Percentiles rank a stretch among this genome's conserved stretches.
Evolutionary conservation across 306 rosid species (phyloP).

Genomic region (Rosa chinensis): DNA sequence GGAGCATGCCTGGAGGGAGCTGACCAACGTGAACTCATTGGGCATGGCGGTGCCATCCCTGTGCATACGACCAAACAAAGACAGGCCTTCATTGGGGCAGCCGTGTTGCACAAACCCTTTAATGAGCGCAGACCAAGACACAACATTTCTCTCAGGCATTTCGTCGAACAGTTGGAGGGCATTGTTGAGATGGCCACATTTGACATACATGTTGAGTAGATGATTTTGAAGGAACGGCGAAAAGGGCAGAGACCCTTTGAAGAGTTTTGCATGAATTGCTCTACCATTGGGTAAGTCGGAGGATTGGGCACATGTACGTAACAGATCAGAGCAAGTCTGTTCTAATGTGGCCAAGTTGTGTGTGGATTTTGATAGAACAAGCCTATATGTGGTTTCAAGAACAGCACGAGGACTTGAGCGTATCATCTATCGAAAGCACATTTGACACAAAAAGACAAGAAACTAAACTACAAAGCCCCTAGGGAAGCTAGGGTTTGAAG

Average conservation of each 20-base stretch:
- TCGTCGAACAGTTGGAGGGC: slow-evolving; percentile 72
- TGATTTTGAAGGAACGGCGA: slow-evolving; percentile 61
- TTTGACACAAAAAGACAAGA: too few relatives aligned
- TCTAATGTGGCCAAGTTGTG: slow-evolving; percentile 28
- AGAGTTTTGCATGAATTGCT: slow-evolving; percentile 56
- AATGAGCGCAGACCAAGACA: slow-evolving; percentile 70
- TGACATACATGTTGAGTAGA: slow-evolving; percentile 53
- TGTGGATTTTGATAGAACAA: slow-evolving; percentile 11
- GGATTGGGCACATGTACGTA: slow-evolving; percentile 39
- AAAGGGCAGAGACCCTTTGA: slow-evolving; percentile 48
- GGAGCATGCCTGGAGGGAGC: slow-evolving; percentile 75
- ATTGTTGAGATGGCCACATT: slow-evolving; percentile 41
- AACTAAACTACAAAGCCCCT: too few relatives aligned
- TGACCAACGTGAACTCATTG: slow-evolving; percentile 69
- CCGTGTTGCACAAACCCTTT: slow-evolving; percentile 55
- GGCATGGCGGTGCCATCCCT: slow-evolving; percentile 53
- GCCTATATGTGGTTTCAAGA: slow-evolving; percentile 3
- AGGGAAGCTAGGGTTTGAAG: too few relatives aligned
- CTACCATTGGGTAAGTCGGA: slow-evolving; percentile 45
- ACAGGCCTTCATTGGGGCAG: slow-evolving; percentile 41
- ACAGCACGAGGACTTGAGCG: neutral
- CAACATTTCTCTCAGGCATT: slow-evolving; percentile 66
- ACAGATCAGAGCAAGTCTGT: slow-evolving; percentile 35
- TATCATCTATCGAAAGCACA: neutral
- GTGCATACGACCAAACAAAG: slow-evolving; percentile 57